Percentiles rank a stretch among this genome's conserved stretches.
Conservation (phyloP, 345 rosid species). For the Carallia pectinifolia region DNA sequence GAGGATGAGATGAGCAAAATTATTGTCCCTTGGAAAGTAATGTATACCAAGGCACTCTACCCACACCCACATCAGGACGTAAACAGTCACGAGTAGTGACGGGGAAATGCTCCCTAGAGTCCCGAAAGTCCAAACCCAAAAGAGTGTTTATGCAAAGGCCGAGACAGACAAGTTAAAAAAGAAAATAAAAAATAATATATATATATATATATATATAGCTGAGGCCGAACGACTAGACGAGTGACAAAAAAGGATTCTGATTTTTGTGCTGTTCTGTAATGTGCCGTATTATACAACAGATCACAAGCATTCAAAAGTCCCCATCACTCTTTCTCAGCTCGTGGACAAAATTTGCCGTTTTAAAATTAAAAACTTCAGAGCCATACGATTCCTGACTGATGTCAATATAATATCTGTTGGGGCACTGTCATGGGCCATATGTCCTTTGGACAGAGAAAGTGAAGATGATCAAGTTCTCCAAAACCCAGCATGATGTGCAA, state of each 20-base stretch:
- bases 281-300: constrained; percentile 1
- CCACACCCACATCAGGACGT: background rate
- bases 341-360: too few species aligned
- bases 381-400: background rate
- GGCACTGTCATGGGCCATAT: constrained; percentile 7
- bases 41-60: background rate
- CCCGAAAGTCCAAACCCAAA: constrained; percentile 8
- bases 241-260: constrained; percentile 25
- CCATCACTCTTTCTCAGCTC: background rate
- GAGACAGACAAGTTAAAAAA: constrained; percentile 17
- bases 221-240: constrained; percentile 12
- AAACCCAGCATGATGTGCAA: constrained; percentile 1
- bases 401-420: background rate
- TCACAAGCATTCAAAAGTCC: background rate
- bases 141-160: constrained; percentile 20
- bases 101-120: background rate
- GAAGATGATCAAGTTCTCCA: background rate
- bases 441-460: background rate
- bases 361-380: too few species aligned
- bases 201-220: background rate
- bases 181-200: too few species aligned
- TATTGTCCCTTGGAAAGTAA: constrained; percentile 2
- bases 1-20: too few species aligned
- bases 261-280: background rate
- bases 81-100: constrained; percentile 19